Evolutionary conservation across 75 land plant genomes (phyloP).

Genomic region (Cryptomeria japonica): DNA sequence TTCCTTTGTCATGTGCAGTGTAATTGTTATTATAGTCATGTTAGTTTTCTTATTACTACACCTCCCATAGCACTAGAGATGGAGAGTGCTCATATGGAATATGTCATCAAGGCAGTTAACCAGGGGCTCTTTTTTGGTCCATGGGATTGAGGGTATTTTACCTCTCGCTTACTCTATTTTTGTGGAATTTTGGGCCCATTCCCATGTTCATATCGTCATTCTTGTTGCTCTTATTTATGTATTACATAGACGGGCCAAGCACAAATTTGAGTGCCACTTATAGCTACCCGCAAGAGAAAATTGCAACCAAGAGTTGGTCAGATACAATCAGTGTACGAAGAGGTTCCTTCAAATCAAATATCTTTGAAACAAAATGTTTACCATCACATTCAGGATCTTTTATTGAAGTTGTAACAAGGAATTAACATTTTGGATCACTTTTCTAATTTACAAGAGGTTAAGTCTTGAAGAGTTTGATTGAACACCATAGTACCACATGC

Average conservation of each 20-base stretch:
- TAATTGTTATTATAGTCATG: constrained; percentile 32
- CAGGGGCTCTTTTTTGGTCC: neutral
- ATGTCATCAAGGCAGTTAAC: neutral
- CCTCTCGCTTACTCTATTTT: neutral
- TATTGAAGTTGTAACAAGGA: no score
- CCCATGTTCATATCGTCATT: neutral
- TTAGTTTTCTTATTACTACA: constrained; percentile 33
- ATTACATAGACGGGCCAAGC: neutral
- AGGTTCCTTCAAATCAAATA: no score
- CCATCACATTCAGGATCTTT: no score
- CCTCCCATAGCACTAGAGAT: neutral
- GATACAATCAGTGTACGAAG: no score
- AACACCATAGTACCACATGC: no score
- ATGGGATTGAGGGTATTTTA: neutral
- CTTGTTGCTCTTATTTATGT: neutral
- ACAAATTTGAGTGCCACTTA: neutral
- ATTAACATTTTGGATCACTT: no score
- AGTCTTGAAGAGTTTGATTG: no score
- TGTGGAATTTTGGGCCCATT: neutral
- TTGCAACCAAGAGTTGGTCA: no score
- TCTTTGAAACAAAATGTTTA: no score
- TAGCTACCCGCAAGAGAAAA: neutral
- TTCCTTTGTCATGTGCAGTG: constrained; percentile 38
- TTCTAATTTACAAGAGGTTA: no score
- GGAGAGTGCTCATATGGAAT: neutral